Evolutionary conservation across 2,329 filamentous ascomycete species (phyloP).

Genomic region (Coniochaeta sp.): DNA sequence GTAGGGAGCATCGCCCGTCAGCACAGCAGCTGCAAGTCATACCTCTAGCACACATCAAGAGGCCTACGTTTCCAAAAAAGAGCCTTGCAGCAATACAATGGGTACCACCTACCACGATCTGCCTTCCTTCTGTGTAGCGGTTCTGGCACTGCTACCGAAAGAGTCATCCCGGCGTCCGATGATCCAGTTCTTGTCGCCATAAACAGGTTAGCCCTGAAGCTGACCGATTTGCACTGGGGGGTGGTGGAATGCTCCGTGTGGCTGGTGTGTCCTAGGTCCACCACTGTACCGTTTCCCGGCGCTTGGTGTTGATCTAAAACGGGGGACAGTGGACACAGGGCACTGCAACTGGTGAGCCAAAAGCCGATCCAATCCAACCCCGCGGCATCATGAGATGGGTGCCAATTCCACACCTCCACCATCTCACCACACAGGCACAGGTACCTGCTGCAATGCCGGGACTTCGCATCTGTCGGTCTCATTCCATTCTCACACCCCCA

Average conservation of each 20-base stretch:
- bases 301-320: background rate
- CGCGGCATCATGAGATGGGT: background rate
- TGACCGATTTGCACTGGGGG: background rate
- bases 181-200: background rate
- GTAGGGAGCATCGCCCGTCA: background rate
- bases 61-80: background rate
- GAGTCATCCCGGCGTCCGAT: background rate
- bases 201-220: background rate
- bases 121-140: background rate
- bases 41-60: background rate
- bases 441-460: conserved; percentile 1
- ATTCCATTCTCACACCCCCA: background rate
- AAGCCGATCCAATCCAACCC: background rate
- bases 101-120: background rate
- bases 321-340: background rate
- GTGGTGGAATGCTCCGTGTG: background rate
- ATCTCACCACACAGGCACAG: background rate
- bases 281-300: background rate
- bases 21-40: background rate
- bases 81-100: background rate
- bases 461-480: background rate
- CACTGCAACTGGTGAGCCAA: background rate
- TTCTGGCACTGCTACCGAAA: background rate
- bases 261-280: background rate
- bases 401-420: background rate